Evolutionary conservation across 352 stramenopile genomes (phyloP), one percentile per base, ranked within the genome.

Genomic region (Plasmopara muralis): DNA sequence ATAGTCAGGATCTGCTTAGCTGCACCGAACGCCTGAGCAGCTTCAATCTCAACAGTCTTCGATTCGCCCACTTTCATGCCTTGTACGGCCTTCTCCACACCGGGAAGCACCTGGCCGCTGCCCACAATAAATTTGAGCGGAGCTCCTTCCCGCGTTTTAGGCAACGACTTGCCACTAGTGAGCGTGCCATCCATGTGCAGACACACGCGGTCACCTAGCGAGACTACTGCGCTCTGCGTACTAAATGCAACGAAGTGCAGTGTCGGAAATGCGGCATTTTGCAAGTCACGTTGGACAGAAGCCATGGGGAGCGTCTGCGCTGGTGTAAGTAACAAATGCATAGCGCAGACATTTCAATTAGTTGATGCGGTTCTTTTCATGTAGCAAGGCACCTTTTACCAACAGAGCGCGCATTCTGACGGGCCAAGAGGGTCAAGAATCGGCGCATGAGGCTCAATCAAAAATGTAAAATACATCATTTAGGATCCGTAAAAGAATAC

Each of bases 81-180:
- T 20, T 87, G 52, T 16, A 93, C 70, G 0, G 72, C 78, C 31
- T 83, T 65, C 16, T 93, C 83, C 29, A 93, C 78, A 10, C 78
- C 83, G 18, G 67, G 57, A 18, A 93, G 74, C 33, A 93, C 62
- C 9, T 89, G 72, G 0, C 77, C 73, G 15, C 77, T 74, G 30
- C 83, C 83, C 6, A 89, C 74, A 29, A 88, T 75, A 44, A 93
- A 90, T 43, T 74, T 68, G 4, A 89, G 61, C 15, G 80, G 78
- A 12, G 63, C 52, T n/a, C 62, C 68, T 4, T 68, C 53, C 30
- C 76, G 64, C 3, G 70, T 87, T 57, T 72, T 57, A 10, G 75
- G 76, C 44, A 91, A 75, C 12, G 65, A 30, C 39, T 86, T 64
- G 49, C 83, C 83, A 40, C 69, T 82, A 13, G 68, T 74, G 15